Percentiles rank a stretch among this genome's conserved stretches.
Conservation (phyloP, 2,329 filamentous ascomycete species). For the Alternaria metachromatica region DNA sequence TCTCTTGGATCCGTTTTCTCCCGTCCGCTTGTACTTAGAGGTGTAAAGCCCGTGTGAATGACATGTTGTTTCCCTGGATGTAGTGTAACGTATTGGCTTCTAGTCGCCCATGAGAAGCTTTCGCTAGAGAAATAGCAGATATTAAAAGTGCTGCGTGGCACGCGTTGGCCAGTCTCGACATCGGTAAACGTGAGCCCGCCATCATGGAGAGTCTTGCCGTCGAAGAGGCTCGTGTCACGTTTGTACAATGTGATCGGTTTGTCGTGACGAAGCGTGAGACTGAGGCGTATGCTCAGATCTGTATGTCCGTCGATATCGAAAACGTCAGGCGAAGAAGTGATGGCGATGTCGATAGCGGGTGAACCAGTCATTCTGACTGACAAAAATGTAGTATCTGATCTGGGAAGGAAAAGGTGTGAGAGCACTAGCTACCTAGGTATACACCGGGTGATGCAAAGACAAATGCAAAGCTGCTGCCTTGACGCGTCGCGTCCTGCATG, state of each 20-base stretch:
- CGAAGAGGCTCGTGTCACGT: neutral
- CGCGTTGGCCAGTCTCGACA: neutral
- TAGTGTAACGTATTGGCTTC: neutral
- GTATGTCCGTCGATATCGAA: neutral
- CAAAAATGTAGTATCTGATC: neutral
- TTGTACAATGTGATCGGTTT: neutral
- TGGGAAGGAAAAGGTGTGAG: rapidly evolving
- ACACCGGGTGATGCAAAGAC: neutral
- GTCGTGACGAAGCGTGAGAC: neutral
- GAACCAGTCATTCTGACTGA: neutral
- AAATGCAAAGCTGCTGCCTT: neutral
- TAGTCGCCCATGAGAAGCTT: neutral
- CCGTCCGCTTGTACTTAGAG: neutral
- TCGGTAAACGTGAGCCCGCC: constrained; percentile 6
- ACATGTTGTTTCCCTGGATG: neutral
- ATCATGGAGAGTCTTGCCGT: neutral
- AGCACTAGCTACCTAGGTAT: neutral
- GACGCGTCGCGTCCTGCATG: neutral
- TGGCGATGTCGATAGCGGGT: neutral
- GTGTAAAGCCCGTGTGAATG: neutral
- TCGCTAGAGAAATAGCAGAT: neutral
- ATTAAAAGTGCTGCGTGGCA: neutral
- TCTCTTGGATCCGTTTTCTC: neutral
- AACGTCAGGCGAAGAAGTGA: constrained; percentile 3
- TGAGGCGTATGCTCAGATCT: neutral